Base-by-base conservation (phyloP, 805 yeast species). In the Metschnikowia picachoensis region DNA sequence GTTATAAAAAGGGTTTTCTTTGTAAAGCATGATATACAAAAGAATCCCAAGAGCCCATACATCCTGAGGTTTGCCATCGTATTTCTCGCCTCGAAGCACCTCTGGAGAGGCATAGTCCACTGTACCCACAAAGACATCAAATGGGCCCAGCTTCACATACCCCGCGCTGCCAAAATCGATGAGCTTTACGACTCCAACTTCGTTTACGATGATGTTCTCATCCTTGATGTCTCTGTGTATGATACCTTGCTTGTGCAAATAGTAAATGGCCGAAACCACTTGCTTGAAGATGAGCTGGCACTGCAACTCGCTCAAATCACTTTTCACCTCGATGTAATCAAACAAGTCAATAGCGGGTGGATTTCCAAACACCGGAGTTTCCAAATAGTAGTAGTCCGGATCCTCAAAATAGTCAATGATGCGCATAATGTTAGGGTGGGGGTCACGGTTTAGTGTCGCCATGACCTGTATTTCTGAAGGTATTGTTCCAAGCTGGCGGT, bases 21-120 rank as follows among this genome's bases (percentile, higher is more conserved):
- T 88, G 73, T 85, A 94, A 7, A 92, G 75, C 60, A 94, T 78
- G 0, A 97, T 94, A 67, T 91, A 94, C 17, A 94, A 70, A 47
- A 94, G 70, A 17, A 94, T 87, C 2, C 99, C 99, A 60, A 92
- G 73, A 0, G 98, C 96, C 99, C 99, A 94, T 2, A 91, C 84
- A 66, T 94, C 99, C 64, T 94, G 99, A 3, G 96, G 92, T 61
- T 80, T 85, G 17, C 99, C 99, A 42, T 82, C 89, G 60, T 92
- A 94, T 17, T 91, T 85, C 49, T 82, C 83, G 2, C 98, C 99
- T 42, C 83, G 77, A 31, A 94, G 72, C 0, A 94, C 96, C 65
- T 94, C 99, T 0, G 99, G 99, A 0, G 98, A 95, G 1, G 98
- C 98, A 64, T 92, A 94, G 64, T 94, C 97, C 37, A 94, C 83